These are phyloP conservation scores for Gonium pectorale DNA, from an alignment of 139 green algal genomes.

Conservation along the genomic window DNA sequence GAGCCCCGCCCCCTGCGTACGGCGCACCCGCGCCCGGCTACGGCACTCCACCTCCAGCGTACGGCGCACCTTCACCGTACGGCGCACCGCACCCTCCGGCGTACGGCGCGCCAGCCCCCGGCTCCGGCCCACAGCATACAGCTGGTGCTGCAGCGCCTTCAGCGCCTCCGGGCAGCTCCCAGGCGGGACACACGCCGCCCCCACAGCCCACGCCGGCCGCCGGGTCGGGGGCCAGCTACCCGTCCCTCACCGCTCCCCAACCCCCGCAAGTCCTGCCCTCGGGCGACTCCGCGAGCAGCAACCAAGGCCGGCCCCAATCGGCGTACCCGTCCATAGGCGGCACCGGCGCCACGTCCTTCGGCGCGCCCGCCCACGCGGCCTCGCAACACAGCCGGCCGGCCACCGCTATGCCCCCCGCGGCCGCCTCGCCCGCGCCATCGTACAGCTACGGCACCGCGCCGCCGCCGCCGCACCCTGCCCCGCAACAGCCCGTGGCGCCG, in stretches of 20 bases:
- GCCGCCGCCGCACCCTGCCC: neutral
- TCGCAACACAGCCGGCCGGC: too few species aligned
- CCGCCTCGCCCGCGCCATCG: neutral
- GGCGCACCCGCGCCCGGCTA: neutral
- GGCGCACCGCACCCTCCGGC: neutral
- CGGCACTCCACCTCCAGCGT: neutral
- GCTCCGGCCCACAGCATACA: neutral
- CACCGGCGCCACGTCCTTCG: neutral
- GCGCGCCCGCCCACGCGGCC: too few species aligned
- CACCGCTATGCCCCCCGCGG: too few species aligned
- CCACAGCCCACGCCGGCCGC: neutral
- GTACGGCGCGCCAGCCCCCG: neutral
- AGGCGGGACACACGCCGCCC: too few species aligned
- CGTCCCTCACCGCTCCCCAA: neutral
- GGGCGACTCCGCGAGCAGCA: neutral
- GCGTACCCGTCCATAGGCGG: conserved; percentile 4
- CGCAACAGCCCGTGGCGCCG: neutral
- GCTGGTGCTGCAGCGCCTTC: neutral
- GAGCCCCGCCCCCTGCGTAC: neutral
- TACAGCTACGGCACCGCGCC: neutral
- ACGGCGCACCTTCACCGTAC: neutral
- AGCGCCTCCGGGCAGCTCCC: neutral
- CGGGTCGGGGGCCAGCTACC: neutral
- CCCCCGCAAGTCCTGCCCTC: neutral
- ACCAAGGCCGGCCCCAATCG: neutral